A percentile compares a stretch with the other conserved stretches of the same genome.
These are phyloP conservation scores for Calonectria pseudoreteaudii DNA, from an alignment of 2,329 filamentous ascomycete species.

Conservation along the genomic window DNA sequence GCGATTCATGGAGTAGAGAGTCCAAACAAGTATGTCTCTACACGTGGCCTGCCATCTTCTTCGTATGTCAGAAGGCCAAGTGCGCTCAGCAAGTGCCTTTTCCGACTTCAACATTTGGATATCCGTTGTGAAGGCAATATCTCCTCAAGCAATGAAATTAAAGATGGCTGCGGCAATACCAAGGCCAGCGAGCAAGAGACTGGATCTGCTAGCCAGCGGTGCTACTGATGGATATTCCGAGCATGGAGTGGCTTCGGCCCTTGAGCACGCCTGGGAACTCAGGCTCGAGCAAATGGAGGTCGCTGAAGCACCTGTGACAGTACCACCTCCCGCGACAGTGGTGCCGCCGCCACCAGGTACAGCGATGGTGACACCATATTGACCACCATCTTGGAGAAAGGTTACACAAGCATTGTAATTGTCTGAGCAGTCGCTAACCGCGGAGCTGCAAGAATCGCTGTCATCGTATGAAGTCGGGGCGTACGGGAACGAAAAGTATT, in stretches of 20 bases:
- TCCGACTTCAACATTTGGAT: background rate
- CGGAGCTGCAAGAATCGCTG: conserved; percentile 62
- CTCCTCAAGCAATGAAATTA: conserved; percentile 20
- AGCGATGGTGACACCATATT: conserved; percentile 66
- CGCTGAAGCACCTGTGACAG: conserved; percentile 58
- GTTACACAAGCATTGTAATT: conserved; percentile 68
- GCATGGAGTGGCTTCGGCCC: conserved; percentile 57
- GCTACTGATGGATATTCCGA: conserved; percentile 35
- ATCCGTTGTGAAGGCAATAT: background rate
- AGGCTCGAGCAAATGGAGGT: conserved; percentile 68
- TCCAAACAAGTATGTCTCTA: background rate
- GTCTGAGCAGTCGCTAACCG: conserved; percentile 61
- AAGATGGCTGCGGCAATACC: background rate
- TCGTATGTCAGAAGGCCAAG: background rate
- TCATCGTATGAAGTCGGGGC: conserved; percentile 65
- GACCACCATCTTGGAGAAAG: conserved; percentile 56
- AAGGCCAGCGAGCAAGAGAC: conserved; percentile 28
- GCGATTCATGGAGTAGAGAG: background rate
- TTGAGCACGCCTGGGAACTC: conserved; percentile 63
- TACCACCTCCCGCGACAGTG: conserved; percentile 59
- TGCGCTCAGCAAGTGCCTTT: background rate
- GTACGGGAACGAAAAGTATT: conserved; percentile 71
- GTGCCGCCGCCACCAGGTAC: conserved; percentile 66
- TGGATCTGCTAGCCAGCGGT: conserved; percentile 17
- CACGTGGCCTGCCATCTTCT: background rate